A percentile compares a stretch with the other conserved stretches of the same genome.
phyloP scores from a whole-genome alignment of 176 grass and related monocot genomes.

The Oryza meridionalis region DNA sequence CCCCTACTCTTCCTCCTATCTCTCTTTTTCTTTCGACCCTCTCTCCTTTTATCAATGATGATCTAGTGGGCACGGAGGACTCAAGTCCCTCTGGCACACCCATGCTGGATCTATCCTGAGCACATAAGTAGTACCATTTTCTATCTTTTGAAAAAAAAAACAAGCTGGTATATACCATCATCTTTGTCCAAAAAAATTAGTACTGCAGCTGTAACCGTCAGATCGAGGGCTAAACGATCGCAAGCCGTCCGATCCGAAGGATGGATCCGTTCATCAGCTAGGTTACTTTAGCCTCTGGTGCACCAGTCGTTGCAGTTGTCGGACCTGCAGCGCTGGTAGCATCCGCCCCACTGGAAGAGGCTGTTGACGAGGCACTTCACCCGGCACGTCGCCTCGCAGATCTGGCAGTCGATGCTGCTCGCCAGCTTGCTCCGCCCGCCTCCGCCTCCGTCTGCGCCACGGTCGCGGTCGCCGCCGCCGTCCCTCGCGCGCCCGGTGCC shows the following conservation, averaged over 20 bases:
- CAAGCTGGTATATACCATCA: too few relatives aligned
- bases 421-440: conserved; percentile 15
- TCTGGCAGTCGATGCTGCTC: conserved; percentile 61
- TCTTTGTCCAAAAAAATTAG: not conserved
- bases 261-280: too few relatives aligned
- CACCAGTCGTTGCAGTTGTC: conserved; percentile 70
- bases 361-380: conserved; percentile 62
- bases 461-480: too few relatives aligned
- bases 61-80: too few relatives aligned
- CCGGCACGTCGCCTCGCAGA: conserved; percentile 61
- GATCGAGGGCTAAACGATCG: not conserved
- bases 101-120: too few relatives aligned
- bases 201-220: not conserved
- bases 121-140: too few relatives aligned
- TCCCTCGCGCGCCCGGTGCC: too few relatives aligned
- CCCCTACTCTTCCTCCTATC: too few relatives aligned
- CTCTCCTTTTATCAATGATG: too few relatives aligned
- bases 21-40: too few relatives aligned
- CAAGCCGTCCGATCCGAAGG: not conserved
- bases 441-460: not conserved
- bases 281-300: not conserved
- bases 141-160: too few relatives aligned
- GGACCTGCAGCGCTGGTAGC: conserved; percentile 52
- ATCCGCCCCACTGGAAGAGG: conserved; percentile 58
- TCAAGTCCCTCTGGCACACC: too few relatives aligned